Base-by-base conservation (phyloP, 192 early-diverging fungal species). In the Phlyctochytrium planicorne region DNA sequence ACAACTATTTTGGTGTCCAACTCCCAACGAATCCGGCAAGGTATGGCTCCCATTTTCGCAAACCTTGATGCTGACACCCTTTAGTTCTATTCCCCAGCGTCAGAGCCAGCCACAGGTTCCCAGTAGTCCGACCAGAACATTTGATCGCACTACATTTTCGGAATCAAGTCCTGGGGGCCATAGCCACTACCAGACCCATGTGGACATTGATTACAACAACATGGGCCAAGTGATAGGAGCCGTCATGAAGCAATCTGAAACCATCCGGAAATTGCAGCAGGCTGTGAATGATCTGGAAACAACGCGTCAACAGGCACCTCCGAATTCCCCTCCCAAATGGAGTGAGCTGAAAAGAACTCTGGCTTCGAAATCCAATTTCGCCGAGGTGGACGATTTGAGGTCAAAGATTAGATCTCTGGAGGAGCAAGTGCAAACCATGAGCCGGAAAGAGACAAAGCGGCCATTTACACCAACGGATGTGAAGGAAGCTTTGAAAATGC, bases 241-340 rank as follows among this genome's bases (percentile, higher is more conserved):
- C 25, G 20, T 57, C 6, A 57, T 57, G 55, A 29, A 57, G 25
- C 55, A 57, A 6, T 14, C 34, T 78, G 77, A 35, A 81, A 63
- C 24, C 73, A 79, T 47, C 27, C 63, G 23, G 10, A 25, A 24
- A 29, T 50, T 47, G 24, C 35, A 50, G 17, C 34, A 64, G 52
- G 25, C 23, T 36, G 25, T 34, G 23, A 52, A 1, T 32, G 63
- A 52, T 25, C 27, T 34, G 2, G 47, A 50, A 25, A 34, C 47
- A 14, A 20, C 34, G 25, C 14, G 29, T 30, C 47, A 47, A 27
- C 30, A 1, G 20, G 40, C 40, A 14, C 20, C 40, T 6, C 40
- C 40, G 20, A 30, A 17, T 35, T 64, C 27, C 10, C 34, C 34
- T 27, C 24, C 34, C 10, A 24, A 27, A 50, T 17, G 24, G 29